phyloP scores from a whole-genome alignment of 129 eudicot genomes.

The Artemisia argyi region DNA sequence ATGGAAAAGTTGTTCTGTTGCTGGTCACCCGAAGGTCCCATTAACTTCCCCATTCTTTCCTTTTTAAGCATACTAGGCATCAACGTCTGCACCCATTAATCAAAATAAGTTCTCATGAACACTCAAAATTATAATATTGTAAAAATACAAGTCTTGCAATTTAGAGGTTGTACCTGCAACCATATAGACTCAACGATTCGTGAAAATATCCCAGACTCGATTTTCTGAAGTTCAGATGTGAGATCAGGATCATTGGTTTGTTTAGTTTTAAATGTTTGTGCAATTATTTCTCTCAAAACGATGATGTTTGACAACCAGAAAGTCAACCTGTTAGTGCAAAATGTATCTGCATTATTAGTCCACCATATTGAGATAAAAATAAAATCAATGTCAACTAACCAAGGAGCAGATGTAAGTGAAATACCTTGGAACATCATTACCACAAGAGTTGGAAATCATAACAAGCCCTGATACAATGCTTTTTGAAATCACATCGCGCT shows the following conservation, averaged over 20 bases:
- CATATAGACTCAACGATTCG: constrained; percentile 78
- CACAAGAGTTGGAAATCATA: constrained; percentile 76
- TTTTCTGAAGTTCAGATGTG: constrained; percentile 67
- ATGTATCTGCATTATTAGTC: constrained; percentile 5
- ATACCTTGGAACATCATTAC: constrained; percentile 85
- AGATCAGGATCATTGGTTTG: constrained; percentile 36
- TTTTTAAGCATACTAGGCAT: constrained; percentile 64
- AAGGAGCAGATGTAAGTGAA: background rate
- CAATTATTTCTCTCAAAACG: constrained; percentile 69
- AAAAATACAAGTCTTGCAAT: background rate
- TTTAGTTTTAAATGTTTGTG: constrained; percentile 62
- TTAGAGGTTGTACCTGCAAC: constrained; percentile 64
- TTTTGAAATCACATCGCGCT: constrained; percentile 55
- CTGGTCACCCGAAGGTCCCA: constrained; percentile 52
- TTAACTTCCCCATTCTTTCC: constrained; percentile 35
- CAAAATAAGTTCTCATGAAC: constrained; percentile 7
- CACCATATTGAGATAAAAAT: background rate
- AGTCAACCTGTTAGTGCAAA: constrained; percentile 56
- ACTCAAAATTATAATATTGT: background rate
- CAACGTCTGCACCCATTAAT: constrained; percentile 51
- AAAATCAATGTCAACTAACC: background rate
- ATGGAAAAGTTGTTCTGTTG: constrained; percentile 61
- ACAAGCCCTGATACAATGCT: constrained; percentile 75
- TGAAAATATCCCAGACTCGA: constrained; percentile 82
- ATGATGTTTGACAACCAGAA: constrained; percentile 87